phyloP scores from a whole-genome alignment of 1,139 yeast genomes.

The Hyphopichia wangnamkhiaoensis region DNA sequence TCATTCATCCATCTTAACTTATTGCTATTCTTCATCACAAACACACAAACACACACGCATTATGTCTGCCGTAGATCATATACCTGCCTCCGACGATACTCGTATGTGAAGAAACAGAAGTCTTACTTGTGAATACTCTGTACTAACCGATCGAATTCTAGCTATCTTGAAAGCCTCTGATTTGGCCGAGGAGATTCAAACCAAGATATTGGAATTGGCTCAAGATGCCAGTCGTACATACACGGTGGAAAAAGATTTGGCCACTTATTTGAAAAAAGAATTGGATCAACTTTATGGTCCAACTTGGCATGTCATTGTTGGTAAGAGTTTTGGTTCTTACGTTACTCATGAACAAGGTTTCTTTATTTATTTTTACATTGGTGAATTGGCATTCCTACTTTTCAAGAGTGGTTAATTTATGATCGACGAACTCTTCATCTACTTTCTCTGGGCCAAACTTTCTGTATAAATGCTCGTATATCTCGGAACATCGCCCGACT shows the following conservation, averaged over 20 bases:
- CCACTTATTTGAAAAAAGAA: conserved; percentile 78
- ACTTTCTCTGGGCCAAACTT: no score
- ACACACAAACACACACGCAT: no score
- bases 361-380: conserved; percentile 83
- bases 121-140: no score
- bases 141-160: conserved; percentile 17
- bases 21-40: no score
- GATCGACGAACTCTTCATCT: background rate
- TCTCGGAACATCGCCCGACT: no score
- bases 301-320: conserved; percentile 96
- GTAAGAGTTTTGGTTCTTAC: conserved; percentile 88
- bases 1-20: no score
- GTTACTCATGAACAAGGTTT: conserved; percentile 89
- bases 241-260: conserved; percentile 69
- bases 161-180: conserved; percentile 52
- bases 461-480: no score
- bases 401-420: conserved; percentile 64
- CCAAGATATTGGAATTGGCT: conserved; percentile 59
- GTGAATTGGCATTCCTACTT: conserved; percentile 73
- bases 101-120: no score
- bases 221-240: conserved; percentile 46
- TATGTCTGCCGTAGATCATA: conserved; percentile 5
- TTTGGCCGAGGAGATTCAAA: conserved; percentile 58
- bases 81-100: conserved; percentile 3
- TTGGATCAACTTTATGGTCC: conserved; percentile 63